These are phyloP conservation scores for Coelastrella sp. DNA, from an alignment of 139 green algal species.

Conservation along the genomic window DNA sequence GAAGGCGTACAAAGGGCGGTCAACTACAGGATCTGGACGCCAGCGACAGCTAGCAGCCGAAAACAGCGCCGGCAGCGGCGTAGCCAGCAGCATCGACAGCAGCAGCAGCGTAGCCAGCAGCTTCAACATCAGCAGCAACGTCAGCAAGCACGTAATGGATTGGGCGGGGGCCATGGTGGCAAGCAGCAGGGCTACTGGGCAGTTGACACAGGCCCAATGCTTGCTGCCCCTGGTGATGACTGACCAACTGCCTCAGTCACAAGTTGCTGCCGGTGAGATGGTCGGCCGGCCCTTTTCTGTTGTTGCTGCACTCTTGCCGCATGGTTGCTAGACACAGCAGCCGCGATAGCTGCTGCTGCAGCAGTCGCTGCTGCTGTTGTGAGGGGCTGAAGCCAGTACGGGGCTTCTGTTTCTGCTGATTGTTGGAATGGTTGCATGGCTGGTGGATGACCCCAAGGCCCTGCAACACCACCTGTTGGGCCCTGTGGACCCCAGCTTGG, in stretches of 20 bases:
- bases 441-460: no score
- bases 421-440: no score
- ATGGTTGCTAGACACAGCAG: no score
- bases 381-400: no score
- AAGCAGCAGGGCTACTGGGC: constrained; percentile 14
- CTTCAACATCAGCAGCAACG: not conserved
- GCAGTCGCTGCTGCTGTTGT: no score
- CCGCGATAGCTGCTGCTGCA: no score
- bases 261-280: no score
- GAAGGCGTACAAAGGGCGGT: not conserved
- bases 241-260: not conserved
- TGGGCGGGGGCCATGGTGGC: not conserved
- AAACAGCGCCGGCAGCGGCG: not conserved
- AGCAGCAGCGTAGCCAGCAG: not conserved
- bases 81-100: constrained; percentile 7
- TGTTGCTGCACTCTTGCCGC: no score
- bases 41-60: not conserved
- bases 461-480: no score
- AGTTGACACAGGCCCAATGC: not conserved
- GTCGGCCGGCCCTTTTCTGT: no score
- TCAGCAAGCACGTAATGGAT: constrained; percentile 4
- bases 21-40: not conserved
- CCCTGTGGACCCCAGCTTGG: no score
- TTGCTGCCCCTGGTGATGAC: not conserved
- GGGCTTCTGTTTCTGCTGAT: no score